A percentile compares a stretch with the other conserved stretches of the same genome.
Evolutionary conservation across 768 basidiomycete species (phyloP).

Genomic region (Boletus speciosus): DNA sequence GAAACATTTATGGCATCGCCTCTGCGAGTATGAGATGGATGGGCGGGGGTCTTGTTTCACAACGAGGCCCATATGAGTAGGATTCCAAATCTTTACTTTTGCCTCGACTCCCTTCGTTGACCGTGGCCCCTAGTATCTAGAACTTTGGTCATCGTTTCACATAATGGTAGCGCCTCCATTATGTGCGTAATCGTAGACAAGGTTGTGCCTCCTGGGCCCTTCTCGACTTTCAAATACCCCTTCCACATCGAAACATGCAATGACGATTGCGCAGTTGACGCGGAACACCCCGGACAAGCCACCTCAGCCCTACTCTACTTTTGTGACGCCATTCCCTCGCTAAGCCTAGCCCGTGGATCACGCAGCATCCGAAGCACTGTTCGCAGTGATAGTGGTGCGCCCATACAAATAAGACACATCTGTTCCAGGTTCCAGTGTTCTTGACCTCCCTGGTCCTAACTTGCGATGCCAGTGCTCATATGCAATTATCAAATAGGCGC

Average conservation of each 20-base stretch:
- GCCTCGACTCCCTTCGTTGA: neutral
- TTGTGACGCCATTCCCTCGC: neutral
- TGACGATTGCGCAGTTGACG: neutral
- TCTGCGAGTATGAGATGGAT: neutral
- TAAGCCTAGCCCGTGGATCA: neutral
- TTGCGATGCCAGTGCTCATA: neutral
- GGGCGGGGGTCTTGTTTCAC: neutral
- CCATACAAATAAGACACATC: neutral
- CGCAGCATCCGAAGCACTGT: neutral
- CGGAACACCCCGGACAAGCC: neutral
- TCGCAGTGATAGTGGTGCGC: neutral
- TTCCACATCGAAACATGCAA: neutral
- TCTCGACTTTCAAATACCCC: neutral
- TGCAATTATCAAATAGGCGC: neutral
- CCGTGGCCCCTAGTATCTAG: neutral
- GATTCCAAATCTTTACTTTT: neutral
- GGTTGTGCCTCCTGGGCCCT: neutral
- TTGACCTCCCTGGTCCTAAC: neutral
- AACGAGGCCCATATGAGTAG: neutral
- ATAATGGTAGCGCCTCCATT: neutral
- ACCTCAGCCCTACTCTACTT: neutral
- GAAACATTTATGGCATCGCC: neutral
- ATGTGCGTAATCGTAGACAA: neutral
- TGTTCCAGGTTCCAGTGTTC: neutral
- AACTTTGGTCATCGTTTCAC: neutral